These are phyloP conservation scores for Rosa persica DNA, from an alignment of 306 rosid genomes.

Conservation along the genomic window DNA sequence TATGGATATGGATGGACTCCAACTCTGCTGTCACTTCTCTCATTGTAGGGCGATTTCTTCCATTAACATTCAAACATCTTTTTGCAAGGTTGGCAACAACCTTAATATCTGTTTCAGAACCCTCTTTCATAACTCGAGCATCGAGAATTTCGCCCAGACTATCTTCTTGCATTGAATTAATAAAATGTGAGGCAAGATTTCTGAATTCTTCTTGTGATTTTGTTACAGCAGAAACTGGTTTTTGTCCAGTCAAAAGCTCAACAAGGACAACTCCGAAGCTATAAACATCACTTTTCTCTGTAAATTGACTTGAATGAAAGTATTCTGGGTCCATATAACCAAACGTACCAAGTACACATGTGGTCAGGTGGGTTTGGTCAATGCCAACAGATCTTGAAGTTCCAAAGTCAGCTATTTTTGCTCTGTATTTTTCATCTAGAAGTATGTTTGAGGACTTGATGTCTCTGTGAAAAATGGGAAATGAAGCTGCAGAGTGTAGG, in stretches of 20 bases:
- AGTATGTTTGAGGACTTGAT: not conserved
- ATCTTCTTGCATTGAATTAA: not conserved
- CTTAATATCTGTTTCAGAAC: not conserved
- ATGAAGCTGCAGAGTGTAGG: not conserved
- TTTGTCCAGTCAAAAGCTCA: not conserved
- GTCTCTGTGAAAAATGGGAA: not conserved
- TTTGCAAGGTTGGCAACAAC: not conserved
- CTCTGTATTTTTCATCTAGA: not conserved
- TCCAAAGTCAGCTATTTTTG: not conserved
- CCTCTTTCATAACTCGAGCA: not conserved
- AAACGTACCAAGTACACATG: not conserved
- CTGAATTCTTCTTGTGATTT: not conserved
- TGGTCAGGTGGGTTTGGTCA: not conserved
- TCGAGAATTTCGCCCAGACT: not conserved
- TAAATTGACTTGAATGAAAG: not conserved
- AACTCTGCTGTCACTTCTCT: not conserved
- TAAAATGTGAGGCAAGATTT: not conserved
- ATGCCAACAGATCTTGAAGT: not conserved
- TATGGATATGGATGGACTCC: not conserved
- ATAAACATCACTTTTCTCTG: not conserved
- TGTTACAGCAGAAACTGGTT: not conserved
- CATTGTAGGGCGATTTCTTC: not conserved
- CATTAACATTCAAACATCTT: not conserved
- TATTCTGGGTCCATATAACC: not conserved
- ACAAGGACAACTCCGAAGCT: not conserved